These are phyloP conservation scores for Paspalum vaginatum DNA, from an alignment of 176 grass and related monocot species.

Conservation along the genomic window DNA sequence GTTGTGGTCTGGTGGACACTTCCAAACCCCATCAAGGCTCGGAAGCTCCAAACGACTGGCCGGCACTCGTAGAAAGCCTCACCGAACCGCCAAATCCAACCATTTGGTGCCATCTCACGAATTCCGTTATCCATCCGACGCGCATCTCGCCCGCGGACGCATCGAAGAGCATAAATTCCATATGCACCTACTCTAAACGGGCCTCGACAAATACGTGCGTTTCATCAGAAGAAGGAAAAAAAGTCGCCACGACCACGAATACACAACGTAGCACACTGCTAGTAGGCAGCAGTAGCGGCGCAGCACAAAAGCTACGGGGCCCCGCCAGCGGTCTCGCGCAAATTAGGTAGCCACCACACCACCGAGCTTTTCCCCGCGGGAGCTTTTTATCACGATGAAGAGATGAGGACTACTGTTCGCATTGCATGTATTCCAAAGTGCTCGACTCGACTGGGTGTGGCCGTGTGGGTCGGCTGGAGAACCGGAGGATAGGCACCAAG, in stretches of 20 bases:
- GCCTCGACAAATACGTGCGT: background rate
- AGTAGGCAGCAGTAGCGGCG: background rate
- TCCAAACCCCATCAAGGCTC: background rate
- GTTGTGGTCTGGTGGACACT: background rate
- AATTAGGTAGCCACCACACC: constrained; percentile 47
- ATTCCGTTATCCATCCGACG: background rate
- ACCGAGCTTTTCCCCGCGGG: constrained; percentile 1
- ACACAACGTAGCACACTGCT: background rate
- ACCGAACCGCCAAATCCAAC: background rate
- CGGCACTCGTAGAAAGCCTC: background rate
- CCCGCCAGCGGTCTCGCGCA: constrained; percentile 22
- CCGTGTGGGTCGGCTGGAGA: too few relatives aligned
- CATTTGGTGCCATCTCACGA: constrained; percentile 29
- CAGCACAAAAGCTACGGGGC: background rate
- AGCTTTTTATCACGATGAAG: constrained; percentile 63
- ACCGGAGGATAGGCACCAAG: background rate
- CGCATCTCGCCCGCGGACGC: background rate
- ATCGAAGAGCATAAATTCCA: constrained; percentile 36
- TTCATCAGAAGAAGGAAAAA: constrained; percentile 27
- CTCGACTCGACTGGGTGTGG: constrained; percentile 19
- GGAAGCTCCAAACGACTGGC: constrained; percentile 12
- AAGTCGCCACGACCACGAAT: constrained; percentile 19
- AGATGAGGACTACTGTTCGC: constrained; percentile 43
- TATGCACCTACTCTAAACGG: constrained; percentile 20
- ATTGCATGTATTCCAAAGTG: constrained; percentile 47